These are phyloP conservation scores for Cercospora zeae-maydis DNA, from an alignment of 2,329 filamentous ascomycete species.

Conservation along the genomic window DNA sequence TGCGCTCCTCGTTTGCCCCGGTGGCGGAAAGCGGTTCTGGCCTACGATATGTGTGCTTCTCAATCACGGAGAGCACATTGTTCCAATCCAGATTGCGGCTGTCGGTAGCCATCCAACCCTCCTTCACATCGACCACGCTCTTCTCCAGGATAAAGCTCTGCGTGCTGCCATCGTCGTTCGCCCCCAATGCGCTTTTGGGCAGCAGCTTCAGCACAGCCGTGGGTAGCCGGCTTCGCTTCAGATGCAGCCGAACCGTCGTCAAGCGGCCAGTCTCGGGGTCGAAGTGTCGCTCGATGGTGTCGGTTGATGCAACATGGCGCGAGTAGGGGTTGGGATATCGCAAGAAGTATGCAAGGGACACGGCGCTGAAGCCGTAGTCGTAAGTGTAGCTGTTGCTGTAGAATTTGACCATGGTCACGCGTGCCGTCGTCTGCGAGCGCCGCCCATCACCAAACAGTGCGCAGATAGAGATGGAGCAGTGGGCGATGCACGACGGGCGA, in stretches of 20 bases:
- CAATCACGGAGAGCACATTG: constrained; percentile 72
- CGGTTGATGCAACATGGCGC: constrained; percentile 76
- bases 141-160: constrained; percentile 78
- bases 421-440: constrained; percentile 9
- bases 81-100: constrained; percentile 79
- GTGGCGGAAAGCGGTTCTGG: constrained; percentile 30
- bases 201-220: constrained; percentile 71
- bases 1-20: constrained; percentile 42
- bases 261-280: constrained; percentile 71
- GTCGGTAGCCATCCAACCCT: constrained; percentile 81
- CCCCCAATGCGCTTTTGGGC: constrained; percentile 65
- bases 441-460: constrained; percentile 20
- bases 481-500: constrained; percentile 1
- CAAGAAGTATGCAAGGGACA: constrained; percentile 84
- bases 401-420: constrained; percentile 49
- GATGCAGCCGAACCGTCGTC: constrained; percentile 73
- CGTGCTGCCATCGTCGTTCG: constrained; percentile 54
- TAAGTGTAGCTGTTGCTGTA: constrained; percentile 63
- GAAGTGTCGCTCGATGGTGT: constrained; percentile 71
- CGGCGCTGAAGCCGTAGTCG: constrained; percentile 77
- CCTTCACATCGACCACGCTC: constrained; percentile 71
- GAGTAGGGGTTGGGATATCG: constrained; percentile 85
- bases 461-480: constrained; percentile 5
- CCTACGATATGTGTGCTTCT: constrained; percentile 67
- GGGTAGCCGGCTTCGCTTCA: constrained; percentile 77